Evolutionary conservation across 1,284 basidiomycete species (phyloP), one percentile per base, ranked within the genome.

Genomic region (Sanghuangporus weigelae): DNA sequence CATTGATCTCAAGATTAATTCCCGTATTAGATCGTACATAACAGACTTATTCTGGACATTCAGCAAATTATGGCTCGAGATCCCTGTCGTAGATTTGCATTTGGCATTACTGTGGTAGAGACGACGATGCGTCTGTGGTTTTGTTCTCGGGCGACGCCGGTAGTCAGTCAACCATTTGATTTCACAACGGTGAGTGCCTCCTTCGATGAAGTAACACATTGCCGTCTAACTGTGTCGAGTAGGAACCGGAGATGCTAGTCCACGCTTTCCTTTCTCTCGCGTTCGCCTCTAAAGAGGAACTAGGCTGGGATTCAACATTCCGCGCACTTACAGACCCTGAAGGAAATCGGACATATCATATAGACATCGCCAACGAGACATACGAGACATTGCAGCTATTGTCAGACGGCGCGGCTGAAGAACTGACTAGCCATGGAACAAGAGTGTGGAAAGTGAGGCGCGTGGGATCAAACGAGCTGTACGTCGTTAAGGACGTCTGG

Each of bases 51-150:
- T 38, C 31, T 16, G 2, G n/a, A 12, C 35, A 63, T 67, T 49
- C 48, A 59, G 26, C 56, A 67, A 21, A 53, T 64, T 19, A 67
- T 67, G 60, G 40, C 46, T 16, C 53, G 42, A 40, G 67, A 68
- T 44, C 63, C 60, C n/a, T 57, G 60, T 19, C 50, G 66, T 21
- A 38, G 67, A 40, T 42, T 42, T 42, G 40, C 40, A 16, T 42
- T 42, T 42, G 40, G 40, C 11, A 42, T 42, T 16, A 11, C 40
- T 42, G 40, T 42, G 4, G 11, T 11, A 42, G 40, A 42, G 10
- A 42, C 11, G 16, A 42, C 11, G 10, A 42, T 42, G 40, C 40
- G 40, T 11, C 40, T 42, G 40, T 50, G 49, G 49, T 38, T 42
- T 16, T 10, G 40, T 16, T 11, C 40, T 42, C 40, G 16, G 11